Evolutionary conservation across 2,329 filamentous ascomycete genomes (phyloP).

Genomic region (Pyrenochaeta sp.): DNA sequence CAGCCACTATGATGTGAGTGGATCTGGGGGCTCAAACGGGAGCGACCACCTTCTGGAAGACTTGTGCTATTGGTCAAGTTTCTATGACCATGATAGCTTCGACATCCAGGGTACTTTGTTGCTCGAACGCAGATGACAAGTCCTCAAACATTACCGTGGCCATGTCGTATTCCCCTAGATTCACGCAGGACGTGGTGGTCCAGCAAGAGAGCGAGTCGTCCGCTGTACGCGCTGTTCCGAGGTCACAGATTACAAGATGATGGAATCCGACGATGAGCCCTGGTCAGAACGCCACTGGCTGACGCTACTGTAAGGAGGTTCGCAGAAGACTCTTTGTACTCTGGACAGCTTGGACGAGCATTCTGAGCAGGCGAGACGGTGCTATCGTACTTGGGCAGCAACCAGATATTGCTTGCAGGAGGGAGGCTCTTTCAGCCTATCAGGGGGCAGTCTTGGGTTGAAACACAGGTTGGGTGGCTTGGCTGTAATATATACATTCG

Average conservation of each 20-base stretch:
- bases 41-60: conserved; percentile 6
- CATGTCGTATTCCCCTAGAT: no score
- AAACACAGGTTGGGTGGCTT: conserved; percentile 25
- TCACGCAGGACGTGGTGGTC: no score
- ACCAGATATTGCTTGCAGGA: conserved; percentile 32
- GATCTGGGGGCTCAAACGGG: conserved; percentile 6
- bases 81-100: not conserved
- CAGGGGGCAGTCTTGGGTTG: conserved; percentile 20
- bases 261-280: no score
- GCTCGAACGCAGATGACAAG: no score
- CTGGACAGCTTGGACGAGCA: conserved; percentile 31
- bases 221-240: not conserved
- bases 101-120: no score
- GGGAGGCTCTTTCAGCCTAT: conserved; percentile 30
- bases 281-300: conserved; percentile 1
- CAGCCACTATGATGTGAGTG: conserved; percentile 22
- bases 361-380: conserved; percentile 22
- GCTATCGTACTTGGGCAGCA: conserved; percentile 31
- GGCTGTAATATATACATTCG: conserved; percentile 34
- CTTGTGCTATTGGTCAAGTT: not conserved
- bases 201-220: not conserved
- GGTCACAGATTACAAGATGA: not conserved
- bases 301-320: conserved; percentile 1
- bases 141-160: no score
- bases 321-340: conserved; percentile 14